phyloP scores from a whole-genome alignment of 2,329 filamentous ascomycete genomes.

The Aspergillus ruber region DNA sequence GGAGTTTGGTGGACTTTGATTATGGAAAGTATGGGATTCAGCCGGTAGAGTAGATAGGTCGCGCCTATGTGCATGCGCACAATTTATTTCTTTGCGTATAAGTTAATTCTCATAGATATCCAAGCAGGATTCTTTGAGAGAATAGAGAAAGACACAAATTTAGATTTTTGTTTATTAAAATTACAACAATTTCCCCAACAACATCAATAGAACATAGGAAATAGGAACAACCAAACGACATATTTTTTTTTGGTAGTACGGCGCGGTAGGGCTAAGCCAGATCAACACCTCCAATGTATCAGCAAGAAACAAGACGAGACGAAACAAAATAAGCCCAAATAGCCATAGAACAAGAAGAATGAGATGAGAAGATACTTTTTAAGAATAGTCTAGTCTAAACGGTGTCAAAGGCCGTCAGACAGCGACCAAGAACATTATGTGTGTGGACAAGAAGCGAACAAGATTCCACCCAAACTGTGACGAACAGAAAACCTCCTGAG shows the following conservation, averaged over 20 bases:
- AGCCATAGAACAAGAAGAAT: neutral
- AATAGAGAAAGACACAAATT: neutral
- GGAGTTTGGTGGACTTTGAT: constrained; percentile 53
- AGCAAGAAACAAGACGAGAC: too few species aligned
- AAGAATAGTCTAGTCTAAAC: neutral
- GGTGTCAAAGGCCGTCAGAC: neutral
- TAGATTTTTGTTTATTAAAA: neutral
- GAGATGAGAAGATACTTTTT: neutral
- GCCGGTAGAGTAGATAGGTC: constrained; percentile 3
- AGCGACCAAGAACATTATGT: neutral
- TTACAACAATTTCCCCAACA: neutral
- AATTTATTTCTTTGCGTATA: neutral
- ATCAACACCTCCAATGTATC: too few species aligned
- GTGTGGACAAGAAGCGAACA: neutral
- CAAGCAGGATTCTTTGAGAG: neutral
- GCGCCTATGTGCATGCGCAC: too few species aligned
- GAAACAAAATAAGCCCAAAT: too few species aligned
- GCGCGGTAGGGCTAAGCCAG: neutral
- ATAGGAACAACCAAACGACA: neutral
- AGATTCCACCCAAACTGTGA: neutral
- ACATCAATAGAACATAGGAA: neutral
- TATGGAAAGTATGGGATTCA: constrained; percentile 55
- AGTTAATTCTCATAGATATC: neutral
- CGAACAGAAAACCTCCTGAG: neutral
- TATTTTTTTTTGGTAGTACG: neutral